Base-by-base conservation (phyloP, 2,329 filamentous ascomycete genomes). In the Phyllosticta capitalensis region DNA sequence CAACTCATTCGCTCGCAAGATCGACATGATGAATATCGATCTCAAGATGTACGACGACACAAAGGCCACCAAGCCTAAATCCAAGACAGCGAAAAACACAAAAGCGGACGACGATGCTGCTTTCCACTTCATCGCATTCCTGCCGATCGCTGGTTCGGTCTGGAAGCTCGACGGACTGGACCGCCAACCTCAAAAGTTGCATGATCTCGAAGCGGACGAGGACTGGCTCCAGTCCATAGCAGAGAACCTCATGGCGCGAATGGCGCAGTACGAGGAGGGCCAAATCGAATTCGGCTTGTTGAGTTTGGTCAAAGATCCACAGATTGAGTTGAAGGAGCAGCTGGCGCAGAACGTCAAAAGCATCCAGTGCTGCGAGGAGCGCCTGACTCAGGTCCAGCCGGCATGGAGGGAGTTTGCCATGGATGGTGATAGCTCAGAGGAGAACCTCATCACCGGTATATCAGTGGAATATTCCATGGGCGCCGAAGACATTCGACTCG, bases 161-260 rank as follows among this genome's bases (percentile, higher is more conserved):
- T 96, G 90, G 90, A 89, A 92, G 70, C 83, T 97, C 5, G 92
- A 97, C 71, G 92, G 92, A 4, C 77, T 96, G 21, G 85, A 92
- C 69, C 77, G 77, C 50, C 83, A 85, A 63, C 92, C 90, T 2
- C 55, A 68, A 55, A 69, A 52, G 30, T 14, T 17, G 59, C 28
- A 60, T 64, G 72, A 76, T 73, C 21, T 65, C 67, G 74, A 67
- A 5, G 38, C 17, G 3, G 70, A 75, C 5, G 70, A 74, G 5
- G 79, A 86, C 65, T 96, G 91, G 91, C 78, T 90, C 3, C 71
- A 75, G 1, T 71, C 86, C 6, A 87, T 85, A 0, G 80, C 79
- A 56, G 81, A 83, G 0, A 81, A 85, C 9, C 86, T 96, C 58
- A 74, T 83, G 56, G 75, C 78, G 1, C 82, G 87, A 52, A 92